Evolutionary conservation across 306 rosid species (phyloP), one percentile per base, ranked within the genome.

Genomic region (Lagenaria siceraria): DNA sequence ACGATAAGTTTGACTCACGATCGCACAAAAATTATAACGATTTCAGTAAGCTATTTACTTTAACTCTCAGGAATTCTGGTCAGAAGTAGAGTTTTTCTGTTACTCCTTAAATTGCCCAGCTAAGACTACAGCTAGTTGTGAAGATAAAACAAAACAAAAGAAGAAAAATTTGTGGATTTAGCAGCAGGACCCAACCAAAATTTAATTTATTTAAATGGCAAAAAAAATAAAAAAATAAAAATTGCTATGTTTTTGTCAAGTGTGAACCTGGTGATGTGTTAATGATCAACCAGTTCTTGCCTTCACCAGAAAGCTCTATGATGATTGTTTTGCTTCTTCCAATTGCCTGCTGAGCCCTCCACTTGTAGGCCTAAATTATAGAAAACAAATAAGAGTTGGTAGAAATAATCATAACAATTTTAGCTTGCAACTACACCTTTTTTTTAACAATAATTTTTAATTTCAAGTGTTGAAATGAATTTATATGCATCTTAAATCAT

Each of bases 341-440:
- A 55, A 38, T 7, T 59, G 59, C 80, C 82, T 82, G 52, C 46
- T 56, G 51, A 87, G 81, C 80, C 91, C 91, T 75, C 93, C 93
- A 76, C 93, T 90, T 1, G 93, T 78, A 59, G 96, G 91, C 89
- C 93, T 90, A 75, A 83, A 80, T 29, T 52, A 31, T 55, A 51
- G 22, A 33, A 27, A 14, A 25, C 10, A 76, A 78, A 13, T 24
- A 60, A 36, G 36, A 62, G 73, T 80, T 64, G 74, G 66, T 74
- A 74, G 10, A 54, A 27, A 21, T 68, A 38, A 1, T 40, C 74
- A 40, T 40, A 40, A 10, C 2, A 42, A 15, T 12, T 46, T 18
- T 18, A 33, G 6, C 15, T 29, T 33, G 71, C 22, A 46, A 46
- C 52, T 2, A 12, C 4, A 11, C 10, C 3, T 46, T 46, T 46